phyloP scores from a whole-genome alignment of 139 green algal species.

The Coccomyxa sp. region DNA sequence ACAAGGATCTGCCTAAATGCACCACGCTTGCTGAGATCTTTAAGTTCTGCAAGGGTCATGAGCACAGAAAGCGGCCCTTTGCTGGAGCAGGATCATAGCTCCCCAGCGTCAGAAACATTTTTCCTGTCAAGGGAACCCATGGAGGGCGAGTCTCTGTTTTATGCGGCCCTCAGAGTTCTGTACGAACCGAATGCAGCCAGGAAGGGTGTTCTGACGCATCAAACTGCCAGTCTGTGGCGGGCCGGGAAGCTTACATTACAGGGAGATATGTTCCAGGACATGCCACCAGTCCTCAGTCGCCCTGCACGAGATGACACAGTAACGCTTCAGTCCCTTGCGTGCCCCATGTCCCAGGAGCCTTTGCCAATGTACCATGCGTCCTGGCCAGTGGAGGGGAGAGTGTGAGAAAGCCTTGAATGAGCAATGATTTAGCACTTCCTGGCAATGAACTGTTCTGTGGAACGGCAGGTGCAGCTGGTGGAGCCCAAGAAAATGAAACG shows the following conservation, averaged over 20 bases:
- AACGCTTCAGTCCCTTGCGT: not conserved
- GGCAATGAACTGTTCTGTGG: too few relatives aligned
- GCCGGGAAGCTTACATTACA: not conserved
- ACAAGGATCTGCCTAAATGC: too few relatives aligned
- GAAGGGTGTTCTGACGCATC: not conserved
- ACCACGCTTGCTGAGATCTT: too few relatives aligned
- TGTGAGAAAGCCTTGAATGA: too few relatives aligned
- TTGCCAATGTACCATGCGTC: too few relatives aligned
- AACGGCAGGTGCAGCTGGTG: slow-evolving; percentile 51
- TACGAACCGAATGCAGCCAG: not conserved
- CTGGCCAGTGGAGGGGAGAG: too few relatives aligned
- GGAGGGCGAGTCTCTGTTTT: not conserved
- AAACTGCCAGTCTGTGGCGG: not conserved
- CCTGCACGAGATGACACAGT: slow-evolving; percentile 20
- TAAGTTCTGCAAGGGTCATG: too few relatives aligned
- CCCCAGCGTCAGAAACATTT: too few relatives aligned
- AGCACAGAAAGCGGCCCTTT: too few relatives aligned
- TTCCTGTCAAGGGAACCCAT: not conserved
- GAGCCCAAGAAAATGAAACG: slow-evolving; percentile 30
- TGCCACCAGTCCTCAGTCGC: slow-evolving; percentile 1
- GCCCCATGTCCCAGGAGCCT: too few relatives aligned
- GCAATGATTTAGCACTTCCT: too few relatives aligned
- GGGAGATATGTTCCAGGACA: not conserved
- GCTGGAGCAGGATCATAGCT: too few relatives aligned
- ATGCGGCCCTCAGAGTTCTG: not conserved